phyloP scores from a whole-genome alignment of 352 stramenopile genomes.

The Phytophthora idaei region DNA sequence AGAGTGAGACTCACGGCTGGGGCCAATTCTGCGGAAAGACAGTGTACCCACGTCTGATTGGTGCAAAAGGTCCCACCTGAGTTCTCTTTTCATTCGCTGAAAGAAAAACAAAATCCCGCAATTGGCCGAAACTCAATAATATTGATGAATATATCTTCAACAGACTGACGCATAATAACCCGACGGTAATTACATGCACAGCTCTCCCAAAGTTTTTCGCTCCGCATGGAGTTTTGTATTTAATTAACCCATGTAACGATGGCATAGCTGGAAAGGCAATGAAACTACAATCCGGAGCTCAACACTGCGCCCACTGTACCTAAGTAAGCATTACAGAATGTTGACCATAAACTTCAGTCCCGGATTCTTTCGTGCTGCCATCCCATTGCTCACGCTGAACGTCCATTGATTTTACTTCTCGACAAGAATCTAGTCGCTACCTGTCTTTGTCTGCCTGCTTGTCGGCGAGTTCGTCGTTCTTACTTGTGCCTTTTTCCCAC shows the following conservation, averaged over 20 bases:
- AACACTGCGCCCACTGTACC: too few relatives aligned
- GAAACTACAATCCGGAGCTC: not conserved
- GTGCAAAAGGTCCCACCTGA: conserved; percentile 22
- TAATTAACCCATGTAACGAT: too few relatives aligned
- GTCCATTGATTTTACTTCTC: conserved; percentile 26
- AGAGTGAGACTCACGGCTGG: conserved; percentile 27
- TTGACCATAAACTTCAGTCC: not conserved
- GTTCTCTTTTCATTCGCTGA: conserved; percentile 24
- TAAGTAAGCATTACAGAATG: not conserved
- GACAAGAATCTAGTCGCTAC: conserved; percentile 20
- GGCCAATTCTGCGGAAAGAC: conserved; percentile 29
- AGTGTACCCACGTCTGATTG: conserved; percentile 35
- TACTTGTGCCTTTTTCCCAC: conserved; percentile 13
- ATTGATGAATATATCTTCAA: too few relatives aligned
- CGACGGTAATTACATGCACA: not conserved
- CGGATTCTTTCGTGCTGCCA: conserved; percentile 25
- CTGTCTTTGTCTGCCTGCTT: too few relatives aligned
- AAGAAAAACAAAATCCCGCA: not conserved
- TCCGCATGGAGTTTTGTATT: too few relatives aligned
- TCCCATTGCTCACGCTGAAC: conserved; percentile 12
- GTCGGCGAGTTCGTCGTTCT: not conserved
- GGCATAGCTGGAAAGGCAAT: not conserved
- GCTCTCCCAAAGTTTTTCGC: conserved; percentile 5
- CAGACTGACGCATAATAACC: too few relatives aligned
- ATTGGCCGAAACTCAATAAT: conserved; percentile 14